A percentile compares a stretch with the other conserved stretches of the same genome.
phyloP scores from a whole-genome alignment of 2,329 filamentous ascomycete genomes.

The Colletotrichum sp. region DNA sequence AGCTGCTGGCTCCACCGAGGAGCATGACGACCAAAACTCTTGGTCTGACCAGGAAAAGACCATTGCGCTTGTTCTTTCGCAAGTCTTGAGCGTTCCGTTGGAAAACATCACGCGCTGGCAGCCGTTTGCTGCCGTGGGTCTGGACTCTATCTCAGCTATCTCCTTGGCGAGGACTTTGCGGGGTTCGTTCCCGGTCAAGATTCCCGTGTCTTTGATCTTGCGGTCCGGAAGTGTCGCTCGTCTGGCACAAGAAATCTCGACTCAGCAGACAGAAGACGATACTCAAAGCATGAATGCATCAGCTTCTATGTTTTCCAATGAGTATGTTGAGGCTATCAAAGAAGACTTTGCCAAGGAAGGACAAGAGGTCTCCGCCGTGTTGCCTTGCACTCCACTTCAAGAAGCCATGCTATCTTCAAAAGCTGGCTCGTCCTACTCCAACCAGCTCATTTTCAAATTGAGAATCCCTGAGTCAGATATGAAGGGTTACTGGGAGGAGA shows the following conservation, averaged over 20 bases:
- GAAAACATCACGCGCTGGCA: conserved; percentile 64
- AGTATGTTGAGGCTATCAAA: background rate
- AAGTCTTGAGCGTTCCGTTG: conserved; percentile 49
- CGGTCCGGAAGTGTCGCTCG: conserved; percentile 69
- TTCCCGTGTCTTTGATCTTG: conserved; percentile 75
- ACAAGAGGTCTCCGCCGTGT: conserved; percentile 55
- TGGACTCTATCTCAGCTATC: conserved; percentile 87
- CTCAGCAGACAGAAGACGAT: background rate
- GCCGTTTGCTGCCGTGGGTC: conserved; percentile 77
- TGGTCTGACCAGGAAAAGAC: conserved; percentile 61
- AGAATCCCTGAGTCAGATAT: conserved; percentile 54
- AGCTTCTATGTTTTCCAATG: background rate
- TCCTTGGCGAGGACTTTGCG: conserved; percentile 64
- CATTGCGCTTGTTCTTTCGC: conserved; percentile 61
- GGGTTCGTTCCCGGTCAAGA: conserved; percentile 45
- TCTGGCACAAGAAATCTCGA: conserved; percentile 47
- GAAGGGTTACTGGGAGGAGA: conserved; percentile 63
- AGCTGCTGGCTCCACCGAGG: conserved; percentile 31
- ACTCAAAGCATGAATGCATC: background rate
- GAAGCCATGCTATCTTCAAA: conserved; percentile 80
- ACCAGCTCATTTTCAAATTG: conserved; percentile 71
- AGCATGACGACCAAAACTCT: conserved; percentile 29
- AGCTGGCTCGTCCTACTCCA: conserved; percentile 67
- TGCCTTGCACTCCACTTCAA: conserved; percentile 87
- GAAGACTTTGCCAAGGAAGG: conserved; percentile 32